Base-by-base conservation (phyloP, 2,329 filamentous ascomycete genomes). In the Claviceps digitariae region DNA sequence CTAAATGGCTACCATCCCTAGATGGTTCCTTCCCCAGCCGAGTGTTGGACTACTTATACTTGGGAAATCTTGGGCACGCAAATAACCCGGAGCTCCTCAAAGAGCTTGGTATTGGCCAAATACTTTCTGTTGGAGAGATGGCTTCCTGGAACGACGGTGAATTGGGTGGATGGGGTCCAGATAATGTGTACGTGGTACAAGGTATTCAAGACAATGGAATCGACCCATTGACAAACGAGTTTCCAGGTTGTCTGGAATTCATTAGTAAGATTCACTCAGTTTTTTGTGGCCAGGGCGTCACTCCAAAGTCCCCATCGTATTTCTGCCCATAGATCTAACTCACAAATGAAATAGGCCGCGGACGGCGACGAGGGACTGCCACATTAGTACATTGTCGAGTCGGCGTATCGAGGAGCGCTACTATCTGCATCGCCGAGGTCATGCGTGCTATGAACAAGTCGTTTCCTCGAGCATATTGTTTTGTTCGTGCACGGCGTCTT, bases 391-490 rank as follows among this genome's bases (percentile, higher is more conserved):
- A 98, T 67, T 98, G 93, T 66, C 85, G 93, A 20, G 93, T 98
- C 8, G 93, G 93, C 48, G 93, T 98, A 52, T 96, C 90, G 50
- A 82, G 93, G 51, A 95, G 89, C 57, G 93, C 93, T 13, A 98
- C 91, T 1, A 96, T 98, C 57, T 97, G 93, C 66, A 98, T 98
- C 62, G 93, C 93, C n/a, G 90, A 97, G 68, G 89, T 97, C 38
- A 98, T 98, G 93, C 83, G 84, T 38, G 76, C 84, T 27, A 69
- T 89, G 61, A 76, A 81, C 23, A 72, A 96, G 58, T 93, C 89
- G 0, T 91, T 97, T 61, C 90, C 93, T 13, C 80, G 87, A 53
- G 93, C 93, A 55, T 98, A 98, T 69, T 97, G 93, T 67, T 97
- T 91, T 67, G 93, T 98, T 40, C 84, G 93, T 34, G 93, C 93